Evolutionary conservation across 2,329 filamentous ascomycete species (phyloP).

Genomic region (Fusarium camptoceras): DNA sequence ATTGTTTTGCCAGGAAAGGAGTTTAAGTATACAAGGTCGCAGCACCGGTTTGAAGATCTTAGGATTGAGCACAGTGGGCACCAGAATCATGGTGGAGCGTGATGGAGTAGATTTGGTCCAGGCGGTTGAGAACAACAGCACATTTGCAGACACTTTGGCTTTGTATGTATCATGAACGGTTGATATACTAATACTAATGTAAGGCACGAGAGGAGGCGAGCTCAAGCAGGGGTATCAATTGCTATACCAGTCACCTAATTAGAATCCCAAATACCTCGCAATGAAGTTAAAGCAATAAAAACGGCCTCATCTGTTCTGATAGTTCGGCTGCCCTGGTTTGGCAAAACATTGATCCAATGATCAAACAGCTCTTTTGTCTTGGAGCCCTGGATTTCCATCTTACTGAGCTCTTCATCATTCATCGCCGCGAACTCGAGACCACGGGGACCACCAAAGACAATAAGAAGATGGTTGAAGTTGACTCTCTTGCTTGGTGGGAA

Average conservation of each 20-base stretch:
- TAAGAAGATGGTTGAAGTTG: constrained; percentile 75
- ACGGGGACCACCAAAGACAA: constrained; percentile 84
- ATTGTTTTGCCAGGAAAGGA: constrained; percentile 60
- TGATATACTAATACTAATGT: constrained; percentile 17
- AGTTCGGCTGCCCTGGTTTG: constrained; percentile 82
- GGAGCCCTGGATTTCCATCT: constrained; percentile 71
- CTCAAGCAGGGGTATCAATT: constrained; percentile 42
- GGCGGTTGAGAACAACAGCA: constrained; percentile 45
- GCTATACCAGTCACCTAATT: constrained; percentile 34
- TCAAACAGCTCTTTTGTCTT: constrained; percentile 81
- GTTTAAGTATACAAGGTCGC: constrained; percentile 49
- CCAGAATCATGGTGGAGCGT: constrained; percentile 45
- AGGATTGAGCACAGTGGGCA: constrained; percentile 48
- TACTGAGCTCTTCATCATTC: constrained; percentile 66
- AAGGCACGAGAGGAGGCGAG: constrained; percentile 2
- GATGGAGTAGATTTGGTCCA: constrained; percentile 39
- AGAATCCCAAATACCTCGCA: constrained; percentile 69
- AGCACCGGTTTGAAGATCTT: constrained; percentile 40
- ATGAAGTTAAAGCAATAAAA: constrained; percentile 77
- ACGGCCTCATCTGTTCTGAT: constrained; percentile 88
- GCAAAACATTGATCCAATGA: constrained; percentile 84
- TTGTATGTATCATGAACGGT: constrained; percentile 42
- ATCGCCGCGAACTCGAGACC: constrained; percentile 81
- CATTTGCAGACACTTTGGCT: constrained; percentile 48
- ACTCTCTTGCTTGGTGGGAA: constrained; percentile 58